A percentile compares a stretch with the other conserved stretches of the same genome.
These are phyloP conservation scores for Aspergillus costaricaensis DNA, from an alignment of 2,329 filamentous ascomycete genomes.

Conservation along the genomic window DNA sequence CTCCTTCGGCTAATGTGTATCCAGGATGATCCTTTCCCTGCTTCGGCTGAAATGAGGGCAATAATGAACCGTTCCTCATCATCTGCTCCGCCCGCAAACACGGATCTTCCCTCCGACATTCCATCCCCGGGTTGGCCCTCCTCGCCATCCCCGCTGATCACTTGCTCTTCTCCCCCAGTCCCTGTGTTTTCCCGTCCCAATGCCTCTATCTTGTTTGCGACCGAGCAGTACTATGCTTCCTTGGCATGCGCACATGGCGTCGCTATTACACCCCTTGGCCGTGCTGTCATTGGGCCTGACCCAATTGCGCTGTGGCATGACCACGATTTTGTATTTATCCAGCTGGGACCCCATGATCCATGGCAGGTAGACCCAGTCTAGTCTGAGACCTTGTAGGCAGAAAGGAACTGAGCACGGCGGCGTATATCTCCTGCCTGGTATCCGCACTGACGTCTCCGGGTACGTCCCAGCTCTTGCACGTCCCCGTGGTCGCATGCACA, in stretches of 20 bases:
- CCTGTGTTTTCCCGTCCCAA: neutral
- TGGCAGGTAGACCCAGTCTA: neutral
- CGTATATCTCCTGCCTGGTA: neutral
- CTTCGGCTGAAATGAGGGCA: neutral
- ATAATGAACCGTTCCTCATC: neutral
- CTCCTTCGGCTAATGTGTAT: neutral
- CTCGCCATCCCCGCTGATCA: neutral
- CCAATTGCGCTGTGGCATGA: neutral
- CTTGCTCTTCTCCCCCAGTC: neutral
- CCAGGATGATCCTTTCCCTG: neutral
- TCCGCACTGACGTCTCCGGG: neutral
- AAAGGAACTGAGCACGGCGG: neutral
- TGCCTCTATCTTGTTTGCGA: too few species aligned
- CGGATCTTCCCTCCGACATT: neutral
- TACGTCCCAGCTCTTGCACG: neutral
- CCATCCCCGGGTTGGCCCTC: neutral
- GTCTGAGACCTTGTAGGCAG: neutral
- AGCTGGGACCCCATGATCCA: neutral
- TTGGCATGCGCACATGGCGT: neutral
- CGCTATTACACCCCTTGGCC: neutral
- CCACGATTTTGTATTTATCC: neutral
- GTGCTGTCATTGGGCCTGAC: neutral
- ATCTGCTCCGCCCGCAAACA: neutral
- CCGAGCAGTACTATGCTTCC: neutral
- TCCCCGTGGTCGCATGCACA: neutral